These are phyloP conservation scores for Epithemia pelagica DNA, from an alignment of 108 stramenopile species.

Conservation along the genomic window DNA sequence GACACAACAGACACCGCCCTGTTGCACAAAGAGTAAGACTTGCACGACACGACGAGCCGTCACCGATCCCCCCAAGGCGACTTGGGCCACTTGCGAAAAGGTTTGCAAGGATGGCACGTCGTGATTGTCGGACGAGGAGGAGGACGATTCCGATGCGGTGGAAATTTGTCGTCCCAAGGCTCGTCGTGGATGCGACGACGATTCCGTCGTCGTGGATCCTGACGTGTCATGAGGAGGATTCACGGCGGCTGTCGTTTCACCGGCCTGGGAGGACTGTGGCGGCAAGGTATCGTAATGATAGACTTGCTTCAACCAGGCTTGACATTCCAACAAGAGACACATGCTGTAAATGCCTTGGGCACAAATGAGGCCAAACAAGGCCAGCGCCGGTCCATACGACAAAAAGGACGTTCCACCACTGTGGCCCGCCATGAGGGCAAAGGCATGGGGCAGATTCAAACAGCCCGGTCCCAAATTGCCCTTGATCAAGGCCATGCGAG, in stretches of 20 bases:
- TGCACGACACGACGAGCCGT: conserved; percentile 16
- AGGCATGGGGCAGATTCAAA: conserved; percentile 36
- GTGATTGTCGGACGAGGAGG: background rate
- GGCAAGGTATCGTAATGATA: background rate
- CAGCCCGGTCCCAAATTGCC: conserved; percentile 42
- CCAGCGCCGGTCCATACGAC: background rate
- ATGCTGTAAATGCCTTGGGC: conserved; percentile 37
- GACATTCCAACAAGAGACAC: conserved; percentile 23
- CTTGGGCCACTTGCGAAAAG: conserved; percentile 32
- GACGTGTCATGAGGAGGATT: background rate
- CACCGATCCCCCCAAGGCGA: conserved; percentile 9
- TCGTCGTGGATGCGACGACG: no score
- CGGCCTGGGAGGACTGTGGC: no score
- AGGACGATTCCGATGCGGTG: background rate
- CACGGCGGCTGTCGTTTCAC: no score
- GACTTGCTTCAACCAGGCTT: conserved; percentile 5
- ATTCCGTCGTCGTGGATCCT: background rate
- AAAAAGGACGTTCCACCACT: background rate
- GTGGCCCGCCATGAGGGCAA: conserved; percentile 2
- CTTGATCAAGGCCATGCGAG: conserved; percentile 24
- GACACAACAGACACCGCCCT: conserved; percentile 38
- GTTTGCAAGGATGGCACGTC: conserved; percentile 5
- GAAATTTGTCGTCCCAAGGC: background rate
- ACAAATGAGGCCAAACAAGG: conserved; percentile 21
- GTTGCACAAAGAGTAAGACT: conserved; percentile 25